Evolutionary conservation across 805 yeast genomes (phyloP).

Genomic region (Candida montana): DNA sequence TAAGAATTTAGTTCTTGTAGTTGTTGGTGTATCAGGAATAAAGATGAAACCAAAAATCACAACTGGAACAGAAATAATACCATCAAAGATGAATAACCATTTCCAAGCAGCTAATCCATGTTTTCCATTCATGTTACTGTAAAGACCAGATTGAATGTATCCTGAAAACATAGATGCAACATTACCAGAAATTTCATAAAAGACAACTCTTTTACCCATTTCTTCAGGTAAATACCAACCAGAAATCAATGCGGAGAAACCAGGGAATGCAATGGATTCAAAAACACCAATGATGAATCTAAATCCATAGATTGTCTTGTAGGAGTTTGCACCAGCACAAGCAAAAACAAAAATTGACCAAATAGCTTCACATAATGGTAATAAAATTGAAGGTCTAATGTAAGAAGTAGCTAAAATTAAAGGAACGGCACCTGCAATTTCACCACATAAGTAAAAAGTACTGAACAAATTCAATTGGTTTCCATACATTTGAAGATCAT

Average conservation of each 20-base stretch:
- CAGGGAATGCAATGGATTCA: slow-evolving; percentile 42
- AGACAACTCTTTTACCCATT: slow-evolving; percentile 38
- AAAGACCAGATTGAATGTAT: slow-evolving; percentile 43
- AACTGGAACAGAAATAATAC: slow-evolving; percentile 29
- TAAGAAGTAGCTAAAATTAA: slow-evolving; percentile 44
- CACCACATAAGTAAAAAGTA: slow-evolving; percentile 52
- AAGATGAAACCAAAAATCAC: slow-evolving; percentile 33
- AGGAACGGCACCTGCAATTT: slow-evolving; percentile 51
- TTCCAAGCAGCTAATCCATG: slow-evolving; percentile 41
- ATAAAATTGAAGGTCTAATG: slow-evolving; percentile 37
- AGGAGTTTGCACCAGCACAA: slow-evolving; percentile 32
- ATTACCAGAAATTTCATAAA: slow-evolving; percentile 39
- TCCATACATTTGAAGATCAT: slow-evolving; percentile 49
- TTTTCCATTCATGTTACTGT: slow-evolving; percentile 32
- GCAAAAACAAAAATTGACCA: slow-evolving; percentile 62
- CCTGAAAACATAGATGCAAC: slow-evolving; percentile 46
- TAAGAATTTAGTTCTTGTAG: slow-evolving; percentile 11
- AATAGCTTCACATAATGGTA: slow-evolving; percentile 45
- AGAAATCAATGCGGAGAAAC: slow-evolving; percentile 26
- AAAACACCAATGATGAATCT: slow-evolving; percentile 44
- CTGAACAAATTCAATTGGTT: slow-evolving; percentile 57
- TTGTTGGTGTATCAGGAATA: slow-evolving; percentile 38
- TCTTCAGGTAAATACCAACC: slow-evolving; percentile 41
- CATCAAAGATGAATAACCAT: slow-evolving; percentile 39
- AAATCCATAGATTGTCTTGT: slow-evolving; percentile 38